Percentiles rank a stretch among this genome's conserved stretches.
These are phyloP conservation scores for Salix purpurea DNA, from an alignment of 345 rosid genomes.

Conservation along the genomic window DNA sequence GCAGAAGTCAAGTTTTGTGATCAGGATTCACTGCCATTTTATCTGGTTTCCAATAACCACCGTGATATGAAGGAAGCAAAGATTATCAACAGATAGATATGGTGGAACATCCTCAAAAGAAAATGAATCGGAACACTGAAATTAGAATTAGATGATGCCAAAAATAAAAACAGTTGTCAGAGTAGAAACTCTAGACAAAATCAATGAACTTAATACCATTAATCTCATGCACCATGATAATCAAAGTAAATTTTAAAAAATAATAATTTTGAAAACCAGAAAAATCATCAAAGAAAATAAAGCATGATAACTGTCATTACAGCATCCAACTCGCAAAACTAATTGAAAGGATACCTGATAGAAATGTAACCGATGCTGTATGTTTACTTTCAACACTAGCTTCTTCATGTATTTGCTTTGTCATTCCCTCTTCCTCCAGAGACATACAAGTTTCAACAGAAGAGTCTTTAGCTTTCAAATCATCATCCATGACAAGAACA, in stretches of 20 bases:
- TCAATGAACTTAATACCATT: background rate
- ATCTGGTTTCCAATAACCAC: background rate
- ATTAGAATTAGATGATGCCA: background rate
- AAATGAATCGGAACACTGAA: background rate
- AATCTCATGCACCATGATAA: background rate
- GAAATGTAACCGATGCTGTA: slow-evolving; percentile 13
- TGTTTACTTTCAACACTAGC: slow-evolving; percentile 30
- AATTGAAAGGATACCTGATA: slow-evolving; percentile 27
- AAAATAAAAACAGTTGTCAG: background rate
- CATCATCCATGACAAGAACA: slow-evolving; percentile 1
- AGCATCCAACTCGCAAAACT: background rate
- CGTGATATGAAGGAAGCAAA: background rate
- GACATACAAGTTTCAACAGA: slow-evolving; percentile 16
- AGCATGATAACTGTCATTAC: background rate
- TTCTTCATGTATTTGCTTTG: slow-evolving; percentile 30
- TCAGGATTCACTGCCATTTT: background rate
- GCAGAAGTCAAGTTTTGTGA: background rate
- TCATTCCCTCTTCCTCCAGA: slow-evolving; percentile 23
- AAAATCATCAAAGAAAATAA: background rate
- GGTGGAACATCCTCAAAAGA: background rate
- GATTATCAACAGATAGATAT: background rate
- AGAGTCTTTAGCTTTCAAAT: slow-evolving; percentile 15
- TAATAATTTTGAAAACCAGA: background rate
- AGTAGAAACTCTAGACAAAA: background rate
- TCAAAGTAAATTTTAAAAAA: background rate